phyloP scores from a whole-genome alignment of 2,329 filamentous ascomycete genomes.

The Volutella citrinella region DNA sequence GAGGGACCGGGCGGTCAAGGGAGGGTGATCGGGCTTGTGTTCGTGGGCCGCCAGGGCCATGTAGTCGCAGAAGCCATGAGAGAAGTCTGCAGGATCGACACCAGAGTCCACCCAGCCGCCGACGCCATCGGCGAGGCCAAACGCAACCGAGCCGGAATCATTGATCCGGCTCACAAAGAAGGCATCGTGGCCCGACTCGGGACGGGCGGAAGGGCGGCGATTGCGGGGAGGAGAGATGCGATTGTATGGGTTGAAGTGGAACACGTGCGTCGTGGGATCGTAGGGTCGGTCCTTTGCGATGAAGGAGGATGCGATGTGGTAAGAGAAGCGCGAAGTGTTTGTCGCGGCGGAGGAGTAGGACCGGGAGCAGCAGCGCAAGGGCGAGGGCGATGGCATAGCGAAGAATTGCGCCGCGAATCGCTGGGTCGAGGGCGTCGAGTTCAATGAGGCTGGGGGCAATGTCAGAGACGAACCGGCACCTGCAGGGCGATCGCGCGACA shows the following conservation, averaged over 20 bases:
- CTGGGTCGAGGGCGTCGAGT: too few relatives aligned
- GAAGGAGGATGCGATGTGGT: constrained; percentile 72
- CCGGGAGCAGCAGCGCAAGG: too few relatives aligned
- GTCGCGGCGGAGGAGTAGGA: constrained; percentile 23
- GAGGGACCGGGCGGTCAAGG: constrained; percentile 62
- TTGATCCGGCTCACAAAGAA: constrained; percentile 89
- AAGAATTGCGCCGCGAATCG: constrained; percentile 1
- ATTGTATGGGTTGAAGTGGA: constrained; percentile 68
- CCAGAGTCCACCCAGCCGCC: constrained; percentile 93
- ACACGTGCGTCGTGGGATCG: constrained; percentile 65
- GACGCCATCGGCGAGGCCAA: constrained; percentile 91
- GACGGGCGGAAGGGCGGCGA: constrained; percentile 45
- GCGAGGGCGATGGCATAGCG: constrained; percentile 16
- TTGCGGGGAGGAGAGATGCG: constrained; percentile 48
- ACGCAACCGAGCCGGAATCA: constrained; percentile 67
- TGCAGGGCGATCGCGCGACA: too few relatives aligned
- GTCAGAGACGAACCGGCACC: too few relatives aligned
- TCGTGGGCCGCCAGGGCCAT: constrained; percentile 77
- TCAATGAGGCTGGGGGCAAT: constrained; percentile 15
- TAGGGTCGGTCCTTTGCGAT: constrained; percentile 69
- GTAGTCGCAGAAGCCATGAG: constrained; percentile 87
- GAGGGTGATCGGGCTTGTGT: constrained; percentile 37
- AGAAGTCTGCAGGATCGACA: constrained; percentile 92
- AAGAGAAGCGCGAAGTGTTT: constrained; percentile 50
- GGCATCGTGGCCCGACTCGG: constrained; percentile 87